Percentiles rank a stretch among this genome's conserved stretches.
Evolutionary conservation across 495 filamentous ascomycete genomes (phyloP).

Genomic region (Penicillium maclennaniae): DNA sequence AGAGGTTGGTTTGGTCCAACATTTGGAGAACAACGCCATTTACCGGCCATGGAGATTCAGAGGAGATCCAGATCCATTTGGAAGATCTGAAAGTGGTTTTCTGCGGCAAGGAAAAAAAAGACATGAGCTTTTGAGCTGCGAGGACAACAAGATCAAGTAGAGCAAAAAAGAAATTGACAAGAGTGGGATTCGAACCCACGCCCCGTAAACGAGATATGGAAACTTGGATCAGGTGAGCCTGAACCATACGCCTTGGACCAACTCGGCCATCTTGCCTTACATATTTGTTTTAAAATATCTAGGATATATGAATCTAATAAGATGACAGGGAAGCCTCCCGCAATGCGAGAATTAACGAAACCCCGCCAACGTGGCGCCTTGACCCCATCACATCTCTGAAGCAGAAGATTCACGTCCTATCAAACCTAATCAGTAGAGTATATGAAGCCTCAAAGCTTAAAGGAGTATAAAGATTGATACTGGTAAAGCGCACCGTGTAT

Average conservation of each 20-base stretch:
- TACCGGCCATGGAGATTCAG: too few relatives aligned
- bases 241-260: constrained; percentile 31
- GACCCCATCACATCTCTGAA: not conserved
- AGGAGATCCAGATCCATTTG: too few relatives aligned
- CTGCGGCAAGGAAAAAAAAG: too few relatives aligned
- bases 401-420: not conserved
- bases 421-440: not conserved
- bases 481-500: not conserved
- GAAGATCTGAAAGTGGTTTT: too few relatives aligned
- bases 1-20: too few relatives aligned
- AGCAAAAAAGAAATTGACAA: constrained; percentile 26
- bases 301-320: too few relatives aligned
- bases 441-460: not conserved
- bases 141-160: not conserved
- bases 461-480: not conserved
- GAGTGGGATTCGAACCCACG: constrained; percentile 48
- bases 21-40: too few relatives aligned
- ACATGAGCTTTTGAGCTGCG: not conserved
- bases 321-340: too few relatives aligned
- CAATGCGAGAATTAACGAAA: not conserved
- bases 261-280: constrained; percentile 28
- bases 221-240: constrained; percentile 22
- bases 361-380: not conserved
- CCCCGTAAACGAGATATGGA: constrained; percentile 12
- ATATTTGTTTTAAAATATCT: too few relatives aligned